A percentile compares a stretch with the other conserved stretches of the same genome.
These are phyloP conservation scores for Trichoderma reesei DNA, from an alignment of 495 filamentous ascomycete species.

Conservation along the genomic window DNA sequence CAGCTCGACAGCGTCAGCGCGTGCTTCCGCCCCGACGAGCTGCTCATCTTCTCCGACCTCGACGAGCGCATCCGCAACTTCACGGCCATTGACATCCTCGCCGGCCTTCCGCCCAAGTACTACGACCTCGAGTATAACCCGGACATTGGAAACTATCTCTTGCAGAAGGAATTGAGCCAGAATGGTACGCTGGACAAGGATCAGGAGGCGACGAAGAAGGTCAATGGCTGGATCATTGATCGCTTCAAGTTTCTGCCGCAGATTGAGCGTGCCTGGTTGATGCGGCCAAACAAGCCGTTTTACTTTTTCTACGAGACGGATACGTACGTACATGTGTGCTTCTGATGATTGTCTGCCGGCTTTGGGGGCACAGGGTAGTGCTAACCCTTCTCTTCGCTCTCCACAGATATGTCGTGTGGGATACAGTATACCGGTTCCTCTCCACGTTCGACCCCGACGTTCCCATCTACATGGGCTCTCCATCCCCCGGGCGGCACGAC, in stretches of 20 bases:
- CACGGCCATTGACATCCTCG: conserved; percentile 31
- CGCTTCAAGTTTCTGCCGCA: conserved; percentile 65
- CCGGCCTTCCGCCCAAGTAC: conserved; percentile 14
- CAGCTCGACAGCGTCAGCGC: conserved; percentile 18
- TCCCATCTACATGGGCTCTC: conserved; percentile 45
- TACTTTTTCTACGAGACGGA: conserved; percentile 63
- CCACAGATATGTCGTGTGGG: conserved; percentile 39
- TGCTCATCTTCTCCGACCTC: conserved; percentile 38
- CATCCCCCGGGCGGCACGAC: conserved; percentile 29
- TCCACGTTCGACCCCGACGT: conserved; percentile 35
- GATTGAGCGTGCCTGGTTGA: conserved; percentile 44
- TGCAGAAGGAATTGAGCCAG: conserved; percentile 8
- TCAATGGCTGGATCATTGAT: conserved; percentile 49
- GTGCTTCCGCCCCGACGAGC: conserved; percentile 21
- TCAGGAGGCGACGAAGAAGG: conserved; percentile 12
- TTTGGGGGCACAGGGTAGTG: background rate
- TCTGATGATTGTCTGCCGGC: background rate
- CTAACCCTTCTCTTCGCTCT: background rate
- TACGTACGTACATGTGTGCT: conserved; percentile 34
- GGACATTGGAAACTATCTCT: conserved; percentile 8
- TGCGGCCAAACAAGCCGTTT: conserved; percentile 46
- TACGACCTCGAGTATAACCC: background rate
- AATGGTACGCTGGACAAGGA: conserved; percentile 14
- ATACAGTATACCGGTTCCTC: conserved; percentile 50
- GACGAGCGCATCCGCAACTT: conserved; percentile 24